Evolutionary conservation across 495 filamentous ascomycete species (phyloP).

Genomic region (Aspergillus indologenus): DNA sequence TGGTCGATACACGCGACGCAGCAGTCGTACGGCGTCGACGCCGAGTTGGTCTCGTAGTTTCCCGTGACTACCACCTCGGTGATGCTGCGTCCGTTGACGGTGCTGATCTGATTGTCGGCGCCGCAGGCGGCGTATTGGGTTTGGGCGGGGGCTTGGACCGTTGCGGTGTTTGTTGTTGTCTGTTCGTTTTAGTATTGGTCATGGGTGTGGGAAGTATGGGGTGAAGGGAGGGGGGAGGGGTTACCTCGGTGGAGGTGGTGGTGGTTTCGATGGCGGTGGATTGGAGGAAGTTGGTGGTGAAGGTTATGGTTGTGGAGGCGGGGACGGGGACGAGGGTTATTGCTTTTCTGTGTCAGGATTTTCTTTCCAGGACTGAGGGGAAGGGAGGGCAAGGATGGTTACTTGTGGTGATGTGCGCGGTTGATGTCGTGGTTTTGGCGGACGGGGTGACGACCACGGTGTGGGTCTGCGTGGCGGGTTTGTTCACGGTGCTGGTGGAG

Average conservation of each 20-base stretch:
- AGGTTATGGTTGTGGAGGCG: neutral
- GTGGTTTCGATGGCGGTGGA: neutral
- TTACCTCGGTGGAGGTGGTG: neutral
- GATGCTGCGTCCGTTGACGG: neutral
- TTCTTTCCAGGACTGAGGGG: neutral
- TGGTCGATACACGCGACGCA: neutral
- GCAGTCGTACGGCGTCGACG: neutral
- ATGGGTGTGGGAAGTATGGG: no score
- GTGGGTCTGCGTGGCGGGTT: neutral
- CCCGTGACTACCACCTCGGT: neutral
- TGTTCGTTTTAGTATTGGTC: neutral
- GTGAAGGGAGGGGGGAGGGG: no score
- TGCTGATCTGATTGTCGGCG: neutral
- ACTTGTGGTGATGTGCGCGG: neutral
- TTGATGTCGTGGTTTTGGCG: neutral
- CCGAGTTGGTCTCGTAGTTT: neutral
- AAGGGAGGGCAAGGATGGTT: neutral
- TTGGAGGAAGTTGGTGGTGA: neutral
- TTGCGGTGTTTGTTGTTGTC: neutral
- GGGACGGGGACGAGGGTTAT: neutral
- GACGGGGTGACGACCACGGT: neutral
- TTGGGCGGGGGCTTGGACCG: neutral
- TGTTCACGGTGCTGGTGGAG: neutral
- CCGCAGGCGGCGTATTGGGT: neutral
- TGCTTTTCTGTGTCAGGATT: neutral